A percentile compares a stretch with the other conserved stretches of the same genome.
Conservation (phyloP, 129 eudicot species). For the Centrapalus pauciflorus region DNA sequence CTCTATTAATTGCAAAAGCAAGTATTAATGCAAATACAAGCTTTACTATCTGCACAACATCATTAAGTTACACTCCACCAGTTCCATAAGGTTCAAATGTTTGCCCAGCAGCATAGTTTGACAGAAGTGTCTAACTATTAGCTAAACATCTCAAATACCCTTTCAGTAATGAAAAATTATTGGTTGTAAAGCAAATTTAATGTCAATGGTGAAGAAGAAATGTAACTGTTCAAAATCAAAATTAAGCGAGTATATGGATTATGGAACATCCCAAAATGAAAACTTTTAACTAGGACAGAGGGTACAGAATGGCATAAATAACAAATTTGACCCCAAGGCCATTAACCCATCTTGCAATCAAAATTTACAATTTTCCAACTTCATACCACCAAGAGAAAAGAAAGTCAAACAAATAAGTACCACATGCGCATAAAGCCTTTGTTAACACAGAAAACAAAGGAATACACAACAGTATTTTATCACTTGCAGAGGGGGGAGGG, state of each 20-base stretch:
- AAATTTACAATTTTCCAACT: background rate
- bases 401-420: background rate
- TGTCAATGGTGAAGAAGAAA: background rate
- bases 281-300: background rate
- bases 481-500: no score
- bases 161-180: background rate
- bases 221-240: no score
- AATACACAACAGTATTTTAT: no score
- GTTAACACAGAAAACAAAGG: no score
- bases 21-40: background rate
- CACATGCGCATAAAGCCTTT: background rate
- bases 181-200: background rate
- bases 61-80: background rate
- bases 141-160: background rate
- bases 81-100: constrained; percentile 1
- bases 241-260: no score
- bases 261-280: background rate
- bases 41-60: background rate
- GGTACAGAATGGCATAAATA: background rate
- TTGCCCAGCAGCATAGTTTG: background rate
- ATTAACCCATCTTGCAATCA: background rate
- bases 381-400: background rate
- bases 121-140: background rate
- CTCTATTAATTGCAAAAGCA: constrained; percentile 17
- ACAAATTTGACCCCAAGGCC: background rate